Conservation (phyloP, 345 rosid genomes). For the Clarkia xantiana region DNA sequence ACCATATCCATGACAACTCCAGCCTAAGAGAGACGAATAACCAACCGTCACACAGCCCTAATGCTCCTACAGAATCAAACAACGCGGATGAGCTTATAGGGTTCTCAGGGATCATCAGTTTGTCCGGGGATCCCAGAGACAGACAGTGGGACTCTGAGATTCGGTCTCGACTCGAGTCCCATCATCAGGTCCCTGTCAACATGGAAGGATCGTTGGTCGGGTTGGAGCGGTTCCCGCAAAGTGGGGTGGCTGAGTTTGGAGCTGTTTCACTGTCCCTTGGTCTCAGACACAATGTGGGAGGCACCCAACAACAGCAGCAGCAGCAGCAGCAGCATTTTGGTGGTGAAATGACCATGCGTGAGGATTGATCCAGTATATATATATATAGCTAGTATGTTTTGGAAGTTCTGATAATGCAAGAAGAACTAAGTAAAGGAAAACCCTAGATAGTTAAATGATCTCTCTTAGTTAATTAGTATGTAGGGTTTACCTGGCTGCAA, state of each 20-base stretch:
- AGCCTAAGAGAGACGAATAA: conserved; percentile 3
- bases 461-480: too few species aligned
- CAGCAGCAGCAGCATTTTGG: conserved; percentile 25
- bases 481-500: too few species aligned
- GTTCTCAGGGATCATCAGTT: conserved; percentile 1
- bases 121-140: not conserved
- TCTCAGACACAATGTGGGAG: conserved; percentile 23
- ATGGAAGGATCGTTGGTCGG: conserved; percentile 25
- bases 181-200: conserved; percentile 13
- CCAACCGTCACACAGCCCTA: not conserved
- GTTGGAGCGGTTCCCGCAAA: conserved; percentile 25
- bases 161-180: conserved; percentile 21
- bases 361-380: too few species aligned
- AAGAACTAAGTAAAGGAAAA: too few species aligned
- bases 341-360: conserved; percentile 36
- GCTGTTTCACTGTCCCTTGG: conserved; percentile 47
- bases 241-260: conserved; percentile 20
- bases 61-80: conserved; percentile 8
- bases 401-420: too few species aligned
- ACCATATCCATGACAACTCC: conserved; percentile 13
- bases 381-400: too few species aligned
- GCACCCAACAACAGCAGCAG: conserved; percentile 20
- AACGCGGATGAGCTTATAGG: conserved; percentile 12
- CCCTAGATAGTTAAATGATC: too few species aligned
- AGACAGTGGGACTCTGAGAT: conserved; percentile 30